Percentiles rank a stretch among this genome's conserved stretches.
Conservation (phyloP, 305 asterid species). For the Rubia tinctorum region DNA sequence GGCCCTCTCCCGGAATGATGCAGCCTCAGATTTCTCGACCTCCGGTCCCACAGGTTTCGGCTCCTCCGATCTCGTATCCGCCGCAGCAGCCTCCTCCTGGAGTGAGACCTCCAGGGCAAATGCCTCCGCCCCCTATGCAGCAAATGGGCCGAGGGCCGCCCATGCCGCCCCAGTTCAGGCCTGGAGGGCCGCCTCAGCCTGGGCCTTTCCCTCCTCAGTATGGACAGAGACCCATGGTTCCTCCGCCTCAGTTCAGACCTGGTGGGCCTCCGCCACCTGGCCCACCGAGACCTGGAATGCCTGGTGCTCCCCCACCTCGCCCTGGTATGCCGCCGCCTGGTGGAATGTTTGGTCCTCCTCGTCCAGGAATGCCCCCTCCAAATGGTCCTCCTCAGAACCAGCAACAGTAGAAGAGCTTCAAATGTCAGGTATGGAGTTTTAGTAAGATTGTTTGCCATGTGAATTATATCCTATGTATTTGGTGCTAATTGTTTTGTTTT, state of each 20-base stretch:
- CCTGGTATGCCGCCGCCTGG: constrained; percentile 83
- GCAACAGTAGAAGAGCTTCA: constrained; percentile 12
- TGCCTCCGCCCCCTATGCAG: constrained; percentile 67
- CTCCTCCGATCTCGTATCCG: constrained; percentile 60
- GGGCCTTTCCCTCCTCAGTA: constrained; percentile 41
- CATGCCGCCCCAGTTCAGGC: constrained; percentile 59
- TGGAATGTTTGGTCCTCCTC: constrained; percentile 71
- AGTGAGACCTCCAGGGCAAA: constrained; percentile 59
- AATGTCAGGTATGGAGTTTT: constrained; percentile 3
- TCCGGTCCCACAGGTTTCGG: constrained; percentile 49
- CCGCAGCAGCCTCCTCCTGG: constrained; percentile 41
- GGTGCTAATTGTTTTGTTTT: not conserved
- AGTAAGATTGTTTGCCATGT: not conserved
- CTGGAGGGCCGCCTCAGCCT: constrained; percentile 29
- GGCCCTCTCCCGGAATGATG: constrained; percentile 96
- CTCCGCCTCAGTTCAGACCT: constrained; percentile 69
- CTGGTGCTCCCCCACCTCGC: constrained; percentile 64
- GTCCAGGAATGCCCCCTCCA: constrained; percentile 84
- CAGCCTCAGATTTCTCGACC: constrained; percentile 93
- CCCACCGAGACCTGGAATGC: constrained; percentile 82
- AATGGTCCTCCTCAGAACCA: constrained; percentile 62
- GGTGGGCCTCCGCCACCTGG: constrained; percentile 89
- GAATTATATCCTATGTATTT: not conserved
- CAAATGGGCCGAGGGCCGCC: constrained; percentile 62
- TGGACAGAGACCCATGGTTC: constrained; percentile 63